Conservation (phyloP, 768 basidiomycete genomes). For the Suillus tomentosus region DNA sequence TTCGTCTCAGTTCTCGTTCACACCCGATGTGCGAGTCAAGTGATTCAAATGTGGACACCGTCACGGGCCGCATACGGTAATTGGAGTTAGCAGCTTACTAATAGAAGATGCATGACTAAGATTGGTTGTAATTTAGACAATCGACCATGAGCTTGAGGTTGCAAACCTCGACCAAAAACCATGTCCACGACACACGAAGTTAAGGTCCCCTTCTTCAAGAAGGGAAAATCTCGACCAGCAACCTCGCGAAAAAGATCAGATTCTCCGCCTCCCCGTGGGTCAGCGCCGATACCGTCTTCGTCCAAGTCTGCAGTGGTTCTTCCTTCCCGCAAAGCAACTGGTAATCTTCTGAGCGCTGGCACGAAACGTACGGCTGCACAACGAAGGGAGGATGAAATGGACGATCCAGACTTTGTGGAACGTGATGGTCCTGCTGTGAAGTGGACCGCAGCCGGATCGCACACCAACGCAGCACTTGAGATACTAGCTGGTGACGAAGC, state of each 20-base stretch:
- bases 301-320: conserved; percentile 74
- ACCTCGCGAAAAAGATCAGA: conserved; percentile 75
- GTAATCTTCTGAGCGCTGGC: conserved; percentile 78
- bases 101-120: conserved; percentile 12
- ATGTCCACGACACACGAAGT: conserved; percentile 39
- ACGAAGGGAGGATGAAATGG: conserved; percentile 48
- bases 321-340: conserved; percentile 66
- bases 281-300: conserved; percentile 24
- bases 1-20: neutral
- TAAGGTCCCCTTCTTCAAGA: conserved; percentile 88
- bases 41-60: neutral
- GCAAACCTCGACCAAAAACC: conserved; percentile 7
- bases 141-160: no score
- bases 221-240: conserved; percentile 75
- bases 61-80: no score
- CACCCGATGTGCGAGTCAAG: neutral
- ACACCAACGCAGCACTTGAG: conserved; percentile 69
- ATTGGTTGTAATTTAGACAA: neutral
- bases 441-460: conserved; percentile 78
- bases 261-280: conserved; percentile 46
- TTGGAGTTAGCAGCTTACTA: neutral
- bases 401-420: conserved; percentile 59
- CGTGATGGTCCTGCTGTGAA: conserved; percentile 64
- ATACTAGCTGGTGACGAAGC: conserved; percentile 84
- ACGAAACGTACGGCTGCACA: conserved; percentile 63